A percentile compares a stretch with the other conserved stretches of the same genome.
These are phyloP conservation scores for Suillus decipiens DNA, from an alignment of 768 basidiomycete genomes.

Conservation along the genomic window DNA sequence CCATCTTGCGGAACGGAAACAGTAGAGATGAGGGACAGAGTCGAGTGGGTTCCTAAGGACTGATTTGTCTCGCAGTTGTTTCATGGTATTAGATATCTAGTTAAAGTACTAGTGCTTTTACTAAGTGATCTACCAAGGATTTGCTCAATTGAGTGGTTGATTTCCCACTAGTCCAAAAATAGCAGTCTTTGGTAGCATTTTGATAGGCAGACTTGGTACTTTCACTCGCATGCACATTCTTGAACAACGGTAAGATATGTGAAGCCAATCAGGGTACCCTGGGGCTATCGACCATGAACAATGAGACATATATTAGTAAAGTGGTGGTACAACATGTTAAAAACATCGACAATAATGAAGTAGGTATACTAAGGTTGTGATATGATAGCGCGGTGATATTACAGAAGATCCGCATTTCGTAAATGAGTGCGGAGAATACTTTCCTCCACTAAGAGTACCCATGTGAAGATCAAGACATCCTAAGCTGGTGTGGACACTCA, in stretches of 20 bases:
- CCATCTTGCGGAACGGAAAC: constrained; percentile 54
- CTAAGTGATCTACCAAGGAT: background rate
- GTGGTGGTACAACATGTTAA: background rate
- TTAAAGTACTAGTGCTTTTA: background rate
- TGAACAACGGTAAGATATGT: background rate
- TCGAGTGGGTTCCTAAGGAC: constrained; percentile 2
- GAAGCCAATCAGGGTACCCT: background rate
- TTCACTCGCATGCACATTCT: background rate
- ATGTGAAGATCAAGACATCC: background rate
- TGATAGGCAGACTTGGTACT: background rate
- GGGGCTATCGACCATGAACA: background rate
- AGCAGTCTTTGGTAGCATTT: background rate
- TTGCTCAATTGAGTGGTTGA: background rate
- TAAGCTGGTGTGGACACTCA: constrained; percentile 32
- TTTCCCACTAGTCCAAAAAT: background rate
- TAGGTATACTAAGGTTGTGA: background rate
- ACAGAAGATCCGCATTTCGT: constrained; percentile 70
- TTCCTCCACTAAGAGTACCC: constrained; percentile 57
- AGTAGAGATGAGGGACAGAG: constrained; percentile 28
- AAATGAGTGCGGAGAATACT: constrained; percentile 73
- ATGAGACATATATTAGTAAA: background rate
- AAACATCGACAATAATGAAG: background rate
- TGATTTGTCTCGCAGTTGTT: background rate
- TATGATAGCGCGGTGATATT: constrained; percentile 21
- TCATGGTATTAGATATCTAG: constrained; percentile 5